These are phyloP conservation scores for Vavraia culicis DNA, from an alignment of 371 early-diverging fungal genomes.

Conservation along the genomic window DNA sequence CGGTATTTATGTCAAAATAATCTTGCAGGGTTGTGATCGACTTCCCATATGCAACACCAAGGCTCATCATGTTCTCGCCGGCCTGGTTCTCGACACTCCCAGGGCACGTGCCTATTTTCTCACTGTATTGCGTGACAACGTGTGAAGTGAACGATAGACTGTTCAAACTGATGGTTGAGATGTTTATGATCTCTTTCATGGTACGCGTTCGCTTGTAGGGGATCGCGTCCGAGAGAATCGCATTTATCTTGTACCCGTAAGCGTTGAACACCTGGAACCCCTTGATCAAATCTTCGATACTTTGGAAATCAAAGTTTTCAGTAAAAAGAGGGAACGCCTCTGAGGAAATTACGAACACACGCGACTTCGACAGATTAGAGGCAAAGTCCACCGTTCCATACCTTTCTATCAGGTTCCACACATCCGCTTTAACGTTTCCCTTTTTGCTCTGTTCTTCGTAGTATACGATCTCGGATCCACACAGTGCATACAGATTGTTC, in stretches of 20 bases:
- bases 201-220: background rate
- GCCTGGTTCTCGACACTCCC: background rate
- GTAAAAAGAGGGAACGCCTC: constrained; percentile 23
- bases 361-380: background rate
- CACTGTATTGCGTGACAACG: background rate
- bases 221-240: background rate
- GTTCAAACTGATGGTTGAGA: background rate
- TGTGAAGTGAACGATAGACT: background rate
- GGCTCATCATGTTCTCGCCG: background rate
- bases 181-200: background rate
- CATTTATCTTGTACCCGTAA: constrained; percentile 14
- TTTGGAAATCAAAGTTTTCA: constrained; percentile 31
- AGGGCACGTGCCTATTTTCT: background rate
- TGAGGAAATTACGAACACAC: constrained; percentile 15
- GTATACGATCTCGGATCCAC: constrained; percentile 7
- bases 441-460: constrained; percentile 15
- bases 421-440: background rate
- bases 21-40: constrained; percentile 25
- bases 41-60: constrained; percentile 1
- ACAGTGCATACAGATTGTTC: constrained; percentile 8
- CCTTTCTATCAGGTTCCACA: constrained; percentile 5
- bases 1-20: constrained; percentile 26
- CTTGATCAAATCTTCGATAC: constrained; percentile 19
- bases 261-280: constrained; percentile 19
- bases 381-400: constrained; percentile 10